Base-by-base conservation (phyloP, 176 grass and related monocot species). In the Hyparrhenia diplandra region DNA sequence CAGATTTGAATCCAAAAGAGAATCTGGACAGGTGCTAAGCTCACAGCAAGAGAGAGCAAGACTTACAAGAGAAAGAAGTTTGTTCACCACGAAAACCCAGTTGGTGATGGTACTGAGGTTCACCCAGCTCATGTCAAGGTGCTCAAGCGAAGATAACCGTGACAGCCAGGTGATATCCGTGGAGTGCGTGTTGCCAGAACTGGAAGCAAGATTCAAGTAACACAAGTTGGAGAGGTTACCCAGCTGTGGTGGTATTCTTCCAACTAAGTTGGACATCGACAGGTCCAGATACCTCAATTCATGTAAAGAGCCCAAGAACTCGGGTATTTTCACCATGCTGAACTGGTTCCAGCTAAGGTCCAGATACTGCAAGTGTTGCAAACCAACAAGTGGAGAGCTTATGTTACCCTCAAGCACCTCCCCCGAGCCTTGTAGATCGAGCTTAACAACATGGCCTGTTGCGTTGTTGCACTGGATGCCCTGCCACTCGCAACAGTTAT, bases 271-370 rank as follows among this genome's bases (percentile, higher is more conserved):
- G 9, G 74, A 45, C 2, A 0, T 4, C 0, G 80, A 83, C 4
- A 88, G 67, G 66, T 88, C 64, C 16, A 84, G 81, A 68, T 84
- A 80, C 29, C 37, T 80, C 67, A 88, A 60, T 6, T 57, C 54
- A 3, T 78, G 71, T 11, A 87, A 13, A 12, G 66, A 67, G 21
- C 86, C 86, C 9, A 88, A 32, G 32, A 74, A 84, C 5, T 61
- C 13, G 3, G 75, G 74, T 45, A 83, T 67, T 31, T 10, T 32
- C 13, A 30, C 10, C 7, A 28, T 64, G 20, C 3, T 20, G 58
- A 88, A 88, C 17, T 39, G 6, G 74, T 88, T 88, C 23, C 5
- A 84, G 45, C 81, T 89, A 28, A 89, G 78, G 49, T 89, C 78
- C 4, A 89, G 77, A 55, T 66, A 27, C 18, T 64, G 68, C 11